Conservation (phyloP, 768 basidiomycete genomes). For the Hortiboletus campestris region DNA sequence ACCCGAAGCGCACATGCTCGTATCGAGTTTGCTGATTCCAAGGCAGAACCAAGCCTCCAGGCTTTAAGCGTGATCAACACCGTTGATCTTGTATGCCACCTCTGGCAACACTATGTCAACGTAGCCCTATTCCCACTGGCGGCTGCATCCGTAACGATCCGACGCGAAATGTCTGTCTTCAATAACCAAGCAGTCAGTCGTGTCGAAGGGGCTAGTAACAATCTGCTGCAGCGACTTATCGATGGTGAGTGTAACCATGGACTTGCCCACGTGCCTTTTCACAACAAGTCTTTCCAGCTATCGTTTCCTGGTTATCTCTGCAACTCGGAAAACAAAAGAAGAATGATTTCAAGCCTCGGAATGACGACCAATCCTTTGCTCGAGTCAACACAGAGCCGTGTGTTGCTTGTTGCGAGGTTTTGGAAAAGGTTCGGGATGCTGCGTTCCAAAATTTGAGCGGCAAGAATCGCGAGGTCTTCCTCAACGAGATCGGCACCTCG, state of each 20-base stretch:
- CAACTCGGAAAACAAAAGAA: constrained; percentile 92
- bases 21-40: constrained; percentile 71
- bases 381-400: constrained; percentile 95
- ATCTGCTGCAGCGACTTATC: constrained; percentile 72
- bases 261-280: not conserved
- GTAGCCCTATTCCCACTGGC: constrained; percentile 88
- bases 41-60: constrained; percentile 77
- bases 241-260: constrained; percentile 57
- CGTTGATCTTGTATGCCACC: constrained; percentile 86
- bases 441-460: constrained; percentile 80
- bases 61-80: constrained; percentile 61
- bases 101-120: constrained; percentile 96
- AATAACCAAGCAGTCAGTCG: constrained; percentile 85
- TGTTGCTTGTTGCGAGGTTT: constrained; percentile 74
- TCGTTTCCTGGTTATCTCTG: constrained; percentile 69
- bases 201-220: constrained; percentile 81
- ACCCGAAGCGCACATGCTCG: constrained; percentile 60
- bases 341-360: constrained; percentile 94
- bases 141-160: constrained; percentile 77
- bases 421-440: constrained; percentile 78
- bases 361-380: constrained; percentile 94
- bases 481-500: constrained; percentile 90
- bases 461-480: constrained; percentile 88
- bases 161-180: constrained; percentile 91
- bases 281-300: constrained; percentile 41